Conservation (phyloP, 495 filamentous ascomycete genomes). For the Endocarpon pusillum region DNA sequence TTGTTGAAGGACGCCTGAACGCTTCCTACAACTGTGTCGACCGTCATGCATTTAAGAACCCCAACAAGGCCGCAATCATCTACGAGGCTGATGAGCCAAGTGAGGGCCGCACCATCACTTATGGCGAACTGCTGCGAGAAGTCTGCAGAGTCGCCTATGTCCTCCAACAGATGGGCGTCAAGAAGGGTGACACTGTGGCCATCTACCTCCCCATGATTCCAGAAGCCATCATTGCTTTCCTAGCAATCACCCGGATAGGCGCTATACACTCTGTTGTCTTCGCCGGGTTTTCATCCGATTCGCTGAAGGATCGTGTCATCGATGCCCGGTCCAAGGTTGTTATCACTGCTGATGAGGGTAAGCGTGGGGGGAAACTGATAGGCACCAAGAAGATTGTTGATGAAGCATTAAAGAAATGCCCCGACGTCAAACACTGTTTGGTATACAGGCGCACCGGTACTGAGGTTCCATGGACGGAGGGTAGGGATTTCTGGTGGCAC, state of each 20-base stretch:
- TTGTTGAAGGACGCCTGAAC: slow-evolving; percentile 82
- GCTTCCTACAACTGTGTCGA: slow-evolving; percentile 97
- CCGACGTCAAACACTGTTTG: slow-evolving; percentile 66
- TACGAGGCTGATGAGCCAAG: slow-evolving; percentile 91
- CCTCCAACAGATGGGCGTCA: slow-evolving; percentile 84
- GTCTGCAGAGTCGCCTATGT: slow-evolving; percentile 75
- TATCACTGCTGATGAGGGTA: slow-evolving; percentile 94
- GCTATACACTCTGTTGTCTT: slow-evolving; percentile 98
- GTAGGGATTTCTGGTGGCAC: slow-evolving; percentile 94
- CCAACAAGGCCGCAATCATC: slow-evolving; percentile 85
- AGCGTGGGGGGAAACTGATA: slow-evolving; percentile 93
- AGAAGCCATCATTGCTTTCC: slow-evolving; percentile 78
- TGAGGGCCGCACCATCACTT: slow-evolving; percentile 80
- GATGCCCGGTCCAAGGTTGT: slow-evolving; percentile 82
- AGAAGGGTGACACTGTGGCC: slow-evolving; percentile 94
- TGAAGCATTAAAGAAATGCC: slow-evolving; percentile 93
- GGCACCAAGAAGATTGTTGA: slow-evolving; percentile 99
- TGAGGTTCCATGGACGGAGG: slow-evolving; percentile 76
- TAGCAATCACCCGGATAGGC: slow-evolving; percentile 83
- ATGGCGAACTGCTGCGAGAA: slow-evolving; percentile 82
- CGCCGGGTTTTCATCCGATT: slow-evolving; percentile 94
- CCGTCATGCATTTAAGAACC: slow-evolving; percentile 84
- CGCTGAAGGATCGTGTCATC: slow-evolving; percentile 84
- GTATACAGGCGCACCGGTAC: slow-evolving; percentile 93
- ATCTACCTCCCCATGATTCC: slow-evolving; percentile 99